Evolutionary conservation across 2,329 filamentous ascomycete genomes (phyloP).

Genomic region (Periconia macrospinosa): DNA sequence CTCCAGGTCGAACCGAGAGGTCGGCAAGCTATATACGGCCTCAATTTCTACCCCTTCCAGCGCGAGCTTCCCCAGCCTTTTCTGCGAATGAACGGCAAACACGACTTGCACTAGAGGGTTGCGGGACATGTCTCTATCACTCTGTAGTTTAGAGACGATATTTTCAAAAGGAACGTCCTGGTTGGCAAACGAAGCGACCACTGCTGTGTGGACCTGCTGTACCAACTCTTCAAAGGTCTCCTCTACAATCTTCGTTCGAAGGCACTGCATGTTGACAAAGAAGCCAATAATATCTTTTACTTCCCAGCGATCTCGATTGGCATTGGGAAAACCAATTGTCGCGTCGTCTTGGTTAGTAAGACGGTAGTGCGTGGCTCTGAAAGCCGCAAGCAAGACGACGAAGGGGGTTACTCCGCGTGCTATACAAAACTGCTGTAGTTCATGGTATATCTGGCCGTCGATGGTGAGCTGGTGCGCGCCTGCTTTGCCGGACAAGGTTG

Average conservation of each 20-base stretch:
- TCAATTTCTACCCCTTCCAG: constrained; percentile 1
- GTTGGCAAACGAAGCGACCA: constrained; percentile 1
- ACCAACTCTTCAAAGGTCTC: constrained; percentile 9
- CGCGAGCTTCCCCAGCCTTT: neutral
- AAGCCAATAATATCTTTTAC: constrained; percentile 11
- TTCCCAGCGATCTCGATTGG: constrained; percentile 8
- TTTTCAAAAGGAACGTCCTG: constrained; percentile 5
- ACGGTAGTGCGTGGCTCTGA: constrained; percentile 9
- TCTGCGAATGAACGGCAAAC: constrained; percentile 3
- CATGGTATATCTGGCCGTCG: neutral
- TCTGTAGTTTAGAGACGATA: neutral
- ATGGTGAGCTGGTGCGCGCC: neutral
- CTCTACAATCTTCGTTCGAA: constrained; percentile 5
- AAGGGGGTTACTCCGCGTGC: constrained; percentile 2
- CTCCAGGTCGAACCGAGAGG: constrained; percentile 4
- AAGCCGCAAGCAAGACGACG: constrained; percentile 7
- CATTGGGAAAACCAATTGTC: constrained; percentile 7
- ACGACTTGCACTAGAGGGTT: constrained; percentile 1
- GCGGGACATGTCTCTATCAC: neutral
- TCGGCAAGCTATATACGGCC: neutral
- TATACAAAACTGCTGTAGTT: neutral
- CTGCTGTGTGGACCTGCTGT: neutral
- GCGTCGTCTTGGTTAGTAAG: constrained; percentile 9
- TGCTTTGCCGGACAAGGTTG: constrained; percentile 1
- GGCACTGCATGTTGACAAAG: constrained; percentile 13